Conservation (phyloP, 805 yeast genomes). For the Saccharomycopsis schoenii region DNA sequence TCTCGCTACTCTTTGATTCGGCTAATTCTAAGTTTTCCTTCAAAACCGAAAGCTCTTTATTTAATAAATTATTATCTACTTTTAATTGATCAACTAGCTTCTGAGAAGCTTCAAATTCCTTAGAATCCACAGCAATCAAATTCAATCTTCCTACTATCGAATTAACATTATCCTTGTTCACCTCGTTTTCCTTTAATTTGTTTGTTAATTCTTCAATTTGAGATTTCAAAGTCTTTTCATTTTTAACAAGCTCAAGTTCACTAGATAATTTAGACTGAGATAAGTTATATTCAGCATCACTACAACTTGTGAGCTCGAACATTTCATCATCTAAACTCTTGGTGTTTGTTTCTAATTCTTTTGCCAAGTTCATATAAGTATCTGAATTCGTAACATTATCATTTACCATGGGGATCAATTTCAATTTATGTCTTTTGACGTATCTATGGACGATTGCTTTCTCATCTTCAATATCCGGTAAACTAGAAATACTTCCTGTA, state of each 20-base stretch:
- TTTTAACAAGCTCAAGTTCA: slow-evolving; percentile 3
- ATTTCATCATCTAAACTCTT: slow-evolving; percentile 18
- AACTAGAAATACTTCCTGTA: neutral
- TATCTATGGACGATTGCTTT: slow-evolving; percentile 15
- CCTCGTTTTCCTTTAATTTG: neutral
- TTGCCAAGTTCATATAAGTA: slow-evolving; percentile 3
- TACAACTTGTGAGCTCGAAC: slow-evolving; percentile 9
- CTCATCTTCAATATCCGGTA: neutral
- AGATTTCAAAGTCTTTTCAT: neutral
- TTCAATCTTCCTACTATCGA: neutral
- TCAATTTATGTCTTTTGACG: slow-evolving; percentile 10
- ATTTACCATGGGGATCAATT: slow-evolving; percentile 10
- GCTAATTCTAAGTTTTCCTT: neutral
- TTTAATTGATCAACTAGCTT: neutral
- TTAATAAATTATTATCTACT: neutral
- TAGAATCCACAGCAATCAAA: neutral
- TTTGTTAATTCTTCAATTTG: neutral
- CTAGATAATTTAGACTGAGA: slow-evolving; percentile 2
- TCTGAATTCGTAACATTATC: slow-evolving; percentile 3
- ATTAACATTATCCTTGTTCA: neutral
- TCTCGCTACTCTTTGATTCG: neutral
- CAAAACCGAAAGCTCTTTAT: neutral
- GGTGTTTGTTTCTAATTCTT: neutral
- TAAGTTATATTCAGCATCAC: slow-evolving; percentile 5
- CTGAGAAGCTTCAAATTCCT: neutral